A percentile compares a stretch with the other conserved stretches of the same genome.
These are phyloP conservation scores for Boletus coccyginus DNA, from an alignment of 768 basidiomycete genomes.

Conservation along the genomic window DNA sequence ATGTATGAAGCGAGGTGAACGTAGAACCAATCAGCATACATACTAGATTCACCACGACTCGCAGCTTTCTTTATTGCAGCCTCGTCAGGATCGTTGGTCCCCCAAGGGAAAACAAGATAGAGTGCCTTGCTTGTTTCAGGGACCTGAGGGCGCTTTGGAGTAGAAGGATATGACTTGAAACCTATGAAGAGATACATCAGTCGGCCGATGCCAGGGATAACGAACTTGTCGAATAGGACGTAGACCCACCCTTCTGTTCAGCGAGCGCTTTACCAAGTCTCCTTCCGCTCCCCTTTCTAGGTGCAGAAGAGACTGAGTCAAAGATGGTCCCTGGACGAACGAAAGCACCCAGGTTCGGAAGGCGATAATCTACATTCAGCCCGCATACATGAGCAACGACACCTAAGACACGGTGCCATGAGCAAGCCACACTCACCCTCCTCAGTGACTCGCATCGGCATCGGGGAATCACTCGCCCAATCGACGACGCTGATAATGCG, in stretches of 20 bases:
- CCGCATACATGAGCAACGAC: no score
- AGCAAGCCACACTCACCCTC: slow-evolving; percentile 15
- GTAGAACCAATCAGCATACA: neutral
- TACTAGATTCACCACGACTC: slow-evolving; percentile 17
- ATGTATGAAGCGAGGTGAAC: neutral
- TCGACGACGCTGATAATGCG: slow-evolving; percentile 88
- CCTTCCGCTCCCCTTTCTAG: neutral
- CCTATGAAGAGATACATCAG: neutral
- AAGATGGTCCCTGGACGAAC: slow-evolving; percentile 19
- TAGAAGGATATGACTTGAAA: slow-evolving; percentile 6
- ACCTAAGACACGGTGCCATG: neutral
- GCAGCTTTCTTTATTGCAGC: slow-evolving; percentile 32
- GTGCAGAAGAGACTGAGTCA: slow-evolving; percentile 12
- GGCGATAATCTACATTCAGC: slow-evolving; percentile 9
- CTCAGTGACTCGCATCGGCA: slow-evolving; percentile 25
- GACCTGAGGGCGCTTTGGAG: slow-evolving; percentile 6
- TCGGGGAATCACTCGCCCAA: slow-evolving; percentile 83
- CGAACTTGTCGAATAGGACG: neutral
- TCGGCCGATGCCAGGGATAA: neutral
- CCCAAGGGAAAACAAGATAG: slow-evolving; percentile 78
- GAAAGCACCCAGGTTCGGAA: slow-evolving; percentile 28
- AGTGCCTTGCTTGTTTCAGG: slow-evolving; percentile 34
- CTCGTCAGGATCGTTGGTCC: slow-evolving; percentile 78
- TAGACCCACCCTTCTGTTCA: slow-evolving; percentile 13
- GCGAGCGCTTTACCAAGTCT: slow-evolving; percentile 14